Percentiles rank a stretch among this genome's conserved stretches.
phyloP scores from a whole-genome alignment of 352 stramenopile species.

The Phytophthora pini region DNA sequence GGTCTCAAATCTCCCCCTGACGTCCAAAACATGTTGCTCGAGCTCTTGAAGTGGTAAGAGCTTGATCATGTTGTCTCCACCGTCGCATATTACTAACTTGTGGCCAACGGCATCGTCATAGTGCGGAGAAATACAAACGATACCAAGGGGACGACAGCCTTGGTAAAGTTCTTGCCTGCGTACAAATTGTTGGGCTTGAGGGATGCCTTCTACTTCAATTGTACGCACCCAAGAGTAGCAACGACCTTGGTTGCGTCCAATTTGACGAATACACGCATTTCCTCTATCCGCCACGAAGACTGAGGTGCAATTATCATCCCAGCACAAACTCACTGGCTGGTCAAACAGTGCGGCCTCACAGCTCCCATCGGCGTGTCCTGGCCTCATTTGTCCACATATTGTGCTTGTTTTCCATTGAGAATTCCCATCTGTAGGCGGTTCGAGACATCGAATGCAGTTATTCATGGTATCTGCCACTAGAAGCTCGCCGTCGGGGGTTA shows the following conservation, averaged over 20 bases:
- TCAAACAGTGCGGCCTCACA: conserved; percentile 44
- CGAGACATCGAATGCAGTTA: conserved; percentile 55
- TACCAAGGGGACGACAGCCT: conserved; percentile 23
- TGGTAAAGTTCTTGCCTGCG: conserved; percentile 5
- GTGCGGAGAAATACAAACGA: conserved; percentile 18
- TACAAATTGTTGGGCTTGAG: conserved; percentile 7
- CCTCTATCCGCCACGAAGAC: conserved; percentile 54
- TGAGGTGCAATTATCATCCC: conserved; percentile 23
- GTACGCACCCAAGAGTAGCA: conserved; percentile 49
- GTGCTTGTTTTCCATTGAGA: conserved; percentile 37
- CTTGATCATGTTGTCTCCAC: conserved; percentile 33
- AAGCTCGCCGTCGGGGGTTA: conserved; percentile 37
- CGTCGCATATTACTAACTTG: conserved; percentile 34
- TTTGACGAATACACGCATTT: conserved; percentile 53
- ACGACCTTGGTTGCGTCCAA: conserved; percentile 38
- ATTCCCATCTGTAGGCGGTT: conserved; percentile 10
- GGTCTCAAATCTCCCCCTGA: background rate
- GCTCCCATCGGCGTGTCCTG: conserved; percentile 43
- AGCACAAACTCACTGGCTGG: conserved; percentile 46
- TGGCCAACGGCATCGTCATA: background rate
- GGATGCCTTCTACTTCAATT: conserved; percentile 40
- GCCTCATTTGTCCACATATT: conserved; percentile 31
- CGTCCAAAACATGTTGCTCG: background rate
- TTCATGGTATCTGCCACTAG: conserved; percentile 68
- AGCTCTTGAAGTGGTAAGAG: conserved; percentile 24